Evolutionary conservation across 2,329 filamentous ascomycete genomes (phyloP), one percentile per base, ranked within the genome.

Genomic region (Apiospora marii): DNA sequence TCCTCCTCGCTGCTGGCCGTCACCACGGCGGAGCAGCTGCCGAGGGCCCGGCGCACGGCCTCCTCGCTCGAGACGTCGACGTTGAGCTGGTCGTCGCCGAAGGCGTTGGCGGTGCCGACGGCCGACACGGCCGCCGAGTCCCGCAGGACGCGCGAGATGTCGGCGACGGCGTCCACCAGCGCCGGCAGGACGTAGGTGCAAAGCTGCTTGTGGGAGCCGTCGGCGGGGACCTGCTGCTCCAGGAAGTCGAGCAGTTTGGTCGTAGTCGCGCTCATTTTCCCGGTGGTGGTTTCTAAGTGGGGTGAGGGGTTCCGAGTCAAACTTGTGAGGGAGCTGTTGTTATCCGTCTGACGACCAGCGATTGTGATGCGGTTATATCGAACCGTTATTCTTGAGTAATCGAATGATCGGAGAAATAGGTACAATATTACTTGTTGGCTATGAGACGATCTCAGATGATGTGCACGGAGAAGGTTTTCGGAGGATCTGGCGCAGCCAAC

Each of bases 1-100:
- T 91, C 89, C 77, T 92, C 90, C 77, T 92, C 90, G 78, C 89
- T 90, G 80, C 87, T 89, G 1, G 88, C 88, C 0, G 87, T 86
- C 16, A 81, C 80, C 1, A 89, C 84, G 0, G 84, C 79, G 0
- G 85, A 81, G 64, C 87, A 89, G 0, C 74, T 72, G 0, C 82
- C 81, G 5, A 90, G 81, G 0, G 83, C 82, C 0, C 78, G 78
- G 24, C 89, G 85, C 58, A 91, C 81, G 61, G 85, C 77, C 0
- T 82, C 79, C 77, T 91, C 89, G 1, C 87, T 83, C 2, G 82
- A 72, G 1, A 91, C 85, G 75, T 91, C 88, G 67, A 90, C 88
- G 77, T 90, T 90, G 51, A 90, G 82, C 80, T 90, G 88, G 74
- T 88, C 86, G 74, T 91, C 89, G 24, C 89, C 91, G 78, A 91